Base-by-base conservation (phyloP, 2,329 filamentous ascomycete species). In the Remersonia thermophila region DNA sequence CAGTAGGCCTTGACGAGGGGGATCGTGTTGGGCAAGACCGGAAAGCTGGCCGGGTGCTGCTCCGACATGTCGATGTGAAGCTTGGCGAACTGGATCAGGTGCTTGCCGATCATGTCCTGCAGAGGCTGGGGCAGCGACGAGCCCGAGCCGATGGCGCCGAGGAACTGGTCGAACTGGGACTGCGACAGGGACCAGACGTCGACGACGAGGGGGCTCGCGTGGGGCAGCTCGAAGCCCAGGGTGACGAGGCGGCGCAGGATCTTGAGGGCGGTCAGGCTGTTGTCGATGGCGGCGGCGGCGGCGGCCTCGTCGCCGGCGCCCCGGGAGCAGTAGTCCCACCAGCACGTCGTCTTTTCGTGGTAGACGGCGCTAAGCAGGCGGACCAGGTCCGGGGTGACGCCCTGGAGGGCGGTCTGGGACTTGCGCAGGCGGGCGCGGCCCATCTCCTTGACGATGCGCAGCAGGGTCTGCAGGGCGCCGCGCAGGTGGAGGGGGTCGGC, bases 371-470 rank as follows among this genome's bases (percentile, higher is more conserved):
- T 78, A 15, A 96, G 63, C 3, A 91, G 65, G 48, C 80, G 78
- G n/a, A 94, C 73, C 15, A 95, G 73, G 54, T 94, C 85, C 0
- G 87, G 84, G 0, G 86, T 77, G 20, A 83, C 71, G 1, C 77
- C 74, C 47, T 93, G 82, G 12, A 98, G 64, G 27, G 77, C 80
- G 2, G 78, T 77, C 50, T 87, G 77, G 0, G 80, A 86, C 45
- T 73, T 75, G 38, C 77, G 71, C 32, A 96, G 59, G 30, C 85
- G 71, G 2, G 82, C 87, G 0, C 83, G 87, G 1, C 83, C 78
- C 5, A 96, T 65, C 55, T 96, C 91, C 60, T 96, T 98, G 51
- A 93, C 77, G 18, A 94, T 77, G 32, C 89, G 80, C 11, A 96
- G 66, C 9, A 95, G 65, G 10, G 93, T 76, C 35, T 84, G 67